Evolutionary conservation across 352 stramenopile species (phyloP).

Genomic region (Phytopythium boreale): DNA sequence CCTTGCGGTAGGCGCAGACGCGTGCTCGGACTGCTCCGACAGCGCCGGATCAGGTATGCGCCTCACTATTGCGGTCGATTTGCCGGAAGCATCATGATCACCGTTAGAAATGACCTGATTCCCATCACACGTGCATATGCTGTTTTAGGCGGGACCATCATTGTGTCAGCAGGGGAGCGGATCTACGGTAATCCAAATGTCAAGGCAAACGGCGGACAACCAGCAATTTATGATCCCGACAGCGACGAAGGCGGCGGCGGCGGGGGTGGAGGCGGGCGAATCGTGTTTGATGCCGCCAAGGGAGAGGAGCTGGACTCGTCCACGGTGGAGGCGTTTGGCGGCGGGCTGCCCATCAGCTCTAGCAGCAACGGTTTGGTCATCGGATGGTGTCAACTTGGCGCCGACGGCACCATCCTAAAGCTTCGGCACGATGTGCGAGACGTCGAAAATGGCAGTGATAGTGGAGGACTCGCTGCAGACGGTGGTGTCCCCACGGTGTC

Average conservation of each 20-base stretch:
- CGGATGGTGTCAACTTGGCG: constrained; percentile 76
- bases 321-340: constrained; percentile 49
- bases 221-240: constrained; percentile 29
- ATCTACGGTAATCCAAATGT: constrained; percentile 42
- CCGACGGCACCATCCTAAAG: constrained; percentile 74
- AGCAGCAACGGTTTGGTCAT: constrained; percentile 27
- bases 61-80: background rate
- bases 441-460: constrained; percentile 9
- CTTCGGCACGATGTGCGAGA: constrained; percentile 31
- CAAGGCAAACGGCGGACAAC: constrained; percentile 53
- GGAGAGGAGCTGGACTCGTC: constrained; percentile 35
- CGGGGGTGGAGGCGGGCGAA: constrained; percentile 52
- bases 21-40: constrained; percentile 46
- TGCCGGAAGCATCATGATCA: background rate
- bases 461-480: constrained; percentile 1
- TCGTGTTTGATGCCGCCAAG: constrained; percentile 45
- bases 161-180: constrained; percentile 27
- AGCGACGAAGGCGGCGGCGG: constrained; percentile 39
- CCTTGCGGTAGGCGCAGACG: constrained; percentile 60
- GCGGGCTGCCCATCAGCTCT: constrained; percentile 23
- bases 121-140: background rate
- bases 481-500: constrained; percentile 12
- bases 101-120: background rate
- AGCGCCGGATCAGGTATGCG: constrained; percentile 51
- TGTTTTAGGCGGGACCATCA: constrained; percentile 42